phyloP scores from a whole-genome alignment of 2,329 filamentous ascomycete genomes.

The Herpotrichia juniperi region DNA sequence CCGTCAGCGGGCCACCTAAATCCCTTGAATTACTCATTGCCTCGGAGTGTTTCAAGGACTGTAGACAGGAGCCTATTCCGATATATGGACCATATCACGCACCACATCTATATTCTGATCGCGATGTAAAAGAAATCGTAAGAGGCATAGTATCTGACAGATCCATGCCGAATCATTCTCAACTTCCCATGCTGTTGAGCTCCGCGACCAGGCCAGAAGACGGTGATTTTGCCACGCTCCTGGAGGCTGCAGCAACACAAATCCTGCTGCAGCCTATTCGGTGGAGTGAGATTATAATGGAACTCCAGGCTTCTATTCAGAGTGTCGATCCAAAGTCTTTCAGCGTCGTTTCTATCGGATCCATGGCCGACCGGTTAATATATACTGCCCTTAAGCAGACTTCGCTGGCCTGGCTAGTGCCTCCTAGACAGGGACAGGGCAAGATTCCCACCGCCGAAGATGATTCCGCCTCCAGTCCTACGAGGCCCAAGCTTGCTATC shows the following conservation, averaged over 20 bases:
- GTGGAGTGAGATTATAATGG: slow-evolving; percentile 3
- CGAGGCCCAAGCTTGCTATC: slow-evolving; percentile 21
- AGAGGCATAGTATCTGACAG: not conserved
- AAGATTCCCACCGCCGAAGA: no score
- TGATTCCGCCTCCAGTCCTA: not conserved
- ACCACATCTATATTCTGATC: slow-evolving; percentile 54
- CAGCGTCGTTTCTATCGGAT: slow-evolving; percentile 2
- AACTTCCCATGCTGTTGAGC: not conserved
- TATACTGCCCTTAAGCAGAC: slow-evolving; percentile 1
- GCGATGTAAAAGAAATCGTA: slow-evolving; percentile 52
- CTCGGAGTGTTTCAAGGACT: slow-evolving; percentile 1
- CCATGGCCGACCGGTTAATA: slow-evolving; percentile 2
- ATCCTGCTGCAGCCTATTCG: slow-evolving; percentile 2
- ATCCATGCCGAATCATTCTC: not conserved
- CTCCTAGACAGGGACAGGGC: not conserved
- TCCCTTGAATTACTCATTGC: not conserved
- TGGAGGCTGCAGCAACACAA: not conserved
- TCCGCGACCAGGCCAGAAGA: not conserved
- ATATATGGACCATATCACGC: slow-evolving; percentile 62
- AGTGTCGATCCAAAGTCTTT: not conserved
- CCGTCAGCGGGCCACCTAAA: not conserved
- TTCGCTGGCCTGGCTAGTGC: not conserved
- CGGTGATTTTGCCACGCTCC: not conserved
- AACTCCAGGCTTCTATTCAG: not conserved
- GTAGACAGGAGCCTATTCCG: slow-evolving; percentile 39